phyloP scores from a whole-genome alignment of 2,329 filamentous ascomycete genomes.

The Xylariales sp. region DNA sequence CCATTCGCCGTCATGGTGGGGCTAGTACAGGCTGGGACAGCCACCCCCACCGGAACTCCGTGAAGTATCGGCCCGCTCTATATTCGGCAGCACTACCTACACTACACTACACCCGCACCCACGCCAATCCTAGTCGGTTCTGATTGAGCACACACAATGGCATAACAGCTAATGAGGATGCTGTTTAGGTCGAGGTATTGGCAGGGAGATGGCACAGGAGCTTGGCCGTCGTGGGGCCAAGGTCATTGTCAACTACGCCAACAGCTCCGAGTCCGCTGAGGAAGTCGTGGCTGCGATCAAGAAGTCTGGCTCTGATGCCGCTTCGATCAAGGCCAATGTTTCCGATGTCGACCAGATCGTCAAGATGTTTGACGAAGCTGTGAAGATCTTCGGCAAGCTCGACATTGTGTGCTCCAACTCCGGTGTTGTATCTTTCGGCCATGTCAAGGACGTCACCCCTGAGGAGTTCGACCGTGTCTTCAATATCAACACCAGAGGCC shows the following conservation, averaged over 20 bases:
- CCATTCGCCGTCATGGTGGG: not conserved
- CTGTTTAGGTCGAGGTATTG: constrained; percentile 55
- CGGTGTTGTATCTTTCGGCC: constrained; percentile 63
- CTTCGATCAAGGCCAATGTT: constrained; percentile 64
- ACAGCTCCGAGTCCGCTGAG: constrained; percentile 59
- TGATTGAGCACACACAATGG: too few species aligned
- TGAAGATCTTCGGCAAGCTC: constrained; percentile 60
- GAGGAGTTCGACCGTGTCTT: constrained; percentile 71
- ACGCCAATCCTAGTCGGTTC: too few species aligned
- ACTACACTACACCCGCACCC: too few species aligned
- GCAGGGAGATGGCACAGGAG: constrained; percentile 61
- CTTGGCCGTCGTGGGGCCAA: constrained; percentile 61
- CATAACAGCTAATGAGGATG: too few species aligned
- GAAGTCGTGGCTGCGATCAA: constrained; percentile 64
- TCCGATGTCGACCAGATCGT: constrained; percentile 59
- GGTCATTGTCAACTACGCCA: constrained; percentile 64
- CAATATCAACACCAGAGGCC: constrained; percentile 62
- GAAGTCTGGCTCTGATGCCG: constrained; percentile 56
- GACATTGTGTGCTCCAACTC: constrained; percentile 69
- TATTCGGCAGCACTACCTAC: too few species aligned
- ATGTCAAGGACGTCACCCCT: constrained; percentile 63
- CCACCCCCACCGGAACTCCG: constrained; percentile 12
- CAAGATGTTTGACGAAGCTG: constrained; percentile 57
- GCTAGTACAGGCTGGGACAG: not conserved
- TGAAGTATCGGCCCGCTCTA: constrained; percentile 1